Evolutionary conservation across 352 stramenopile genomes (phyloP), one percentile per base, ranked within the genome.

Genomic region (Globisporangium nodosum): DNA sequence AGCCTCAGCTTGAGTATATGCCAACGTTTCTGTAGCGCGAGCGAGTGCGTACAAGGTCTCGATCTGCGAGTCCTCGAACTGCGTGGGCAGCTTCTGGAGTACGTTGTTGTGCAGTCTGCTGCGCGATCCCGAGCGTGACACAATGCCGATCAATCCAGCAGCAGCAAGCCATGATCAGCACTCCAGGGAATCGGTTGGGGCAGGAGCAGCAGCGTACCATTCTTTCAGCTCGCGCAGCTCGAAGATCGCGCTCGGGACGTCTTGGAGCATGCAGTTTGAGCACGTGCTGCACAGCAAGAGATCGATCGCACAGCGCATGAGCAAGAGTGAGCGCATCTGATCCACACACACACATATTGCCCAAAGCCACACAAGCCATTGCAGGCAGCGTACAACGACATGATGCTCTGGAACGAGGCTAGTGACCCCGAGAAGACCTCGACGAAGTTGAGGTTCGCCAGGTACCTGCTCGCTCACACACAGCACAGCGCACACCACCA

Each of bases 241-340:
- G 47, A 67, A 76, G 40, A 81, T 69, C 42, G 65, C 48, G 11
- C 45, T 59, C 8, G 73, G 73, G 0, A 81, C 56, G 48, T 68
- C 52, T 20, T 58, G 49, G 20, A 81, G 58, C 40, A 71, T 61
- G 56, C 73, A 81, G n/a, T 71, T 73, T 18, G 63, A 57, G 45
- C 73, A 81, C 40, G 65, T 63, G 21, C 73, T 81, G 18, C 24
- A 31, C 6, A 45, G 8, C 4, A 13, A 9, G n/a, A 57, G 7
- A 18, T 16, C 5, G 31, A 58, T 30, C 16, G 3, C 13, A 20
- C 16, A 42, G 1, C 18, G 20, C 30, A 13, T 39, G 2, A 49
- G 3, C n/a, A 13, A 43, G 37, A 43, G 37, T 1, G 13, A 43
- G 37, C 2, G 37, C 4, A 12, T 43, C 37, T 18, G 37, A 43